Evolutionary conservation across 306 rosid genomes (phyloP).

Genomic region (Citrullus amarus): DNA sequence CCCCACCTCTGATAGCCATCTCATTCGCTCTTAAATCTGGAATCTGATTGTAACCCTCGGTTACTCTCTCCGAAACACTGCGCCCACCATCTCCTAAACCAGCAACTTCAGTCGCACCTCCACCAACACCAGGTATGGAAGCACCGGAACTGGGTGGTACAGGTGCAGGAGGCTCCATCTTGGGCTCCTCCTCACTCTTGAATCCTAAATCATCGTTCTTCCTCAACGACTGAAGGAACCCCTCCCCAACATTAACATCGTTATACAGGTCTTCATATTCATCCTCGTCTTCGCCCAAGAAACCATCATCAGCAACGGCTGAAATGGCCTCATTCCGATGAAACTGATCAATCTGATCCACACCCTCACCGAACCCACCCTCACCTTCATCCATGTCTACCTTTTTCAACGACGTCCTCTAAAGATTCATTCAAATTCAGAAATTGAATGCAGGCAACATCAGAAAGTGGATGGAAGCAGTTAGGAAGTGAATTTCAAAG

Average conservation of each 20-base stretch:
- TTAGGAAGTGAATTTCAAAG: not conserved
- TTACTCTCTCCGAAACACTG: conserved; percentile 31
- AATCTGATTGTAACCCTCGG: conserved; percentile 40
- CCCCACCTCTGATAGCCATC: conserved; percentile 26
- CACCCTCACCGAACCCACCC: conserved; percentile 48
- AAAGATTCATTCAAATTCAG: not conserved
- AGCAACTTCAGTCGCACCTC: conserved; percentile 21
- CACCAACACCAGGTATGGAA: conserved; percentile 41
- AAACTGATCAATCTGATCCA: conserved; percentile 76
- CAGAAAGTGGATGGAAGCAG: not conserved
- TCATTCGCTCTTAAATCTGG: conserved; percentile 60
- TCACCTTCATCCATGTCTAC: conserved; percentile 57
- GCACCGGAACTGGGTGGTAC: conserved; percentile 16
- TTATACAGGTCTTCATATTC: conserved; percentile 94
- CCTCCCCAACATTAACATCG: conserved; percentile 93
- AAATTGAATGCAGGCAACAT: not conserved
- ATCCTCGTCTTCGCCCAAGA: conserved; percentile 76
- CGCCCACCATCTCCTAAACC: conserved; percentile 21
- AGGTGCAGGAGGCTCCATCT: conserved; percentile 24
- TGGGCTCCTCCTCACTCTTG: conserved; percentile 41
- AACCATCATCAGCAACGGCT: conserved; percentile 87
- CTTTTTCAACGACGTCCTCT: not conserved
- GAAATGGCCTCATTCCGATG: conserved; percentile 98
- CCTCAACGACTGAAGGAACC: conserved; percentile 70
- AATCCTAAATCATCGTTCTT: conserved; percentile 57